phyloP scores from a whole-genome alignment of 2,329 filamentous ascomycete species.

The Trichoderma afroharzianum region DNA sequence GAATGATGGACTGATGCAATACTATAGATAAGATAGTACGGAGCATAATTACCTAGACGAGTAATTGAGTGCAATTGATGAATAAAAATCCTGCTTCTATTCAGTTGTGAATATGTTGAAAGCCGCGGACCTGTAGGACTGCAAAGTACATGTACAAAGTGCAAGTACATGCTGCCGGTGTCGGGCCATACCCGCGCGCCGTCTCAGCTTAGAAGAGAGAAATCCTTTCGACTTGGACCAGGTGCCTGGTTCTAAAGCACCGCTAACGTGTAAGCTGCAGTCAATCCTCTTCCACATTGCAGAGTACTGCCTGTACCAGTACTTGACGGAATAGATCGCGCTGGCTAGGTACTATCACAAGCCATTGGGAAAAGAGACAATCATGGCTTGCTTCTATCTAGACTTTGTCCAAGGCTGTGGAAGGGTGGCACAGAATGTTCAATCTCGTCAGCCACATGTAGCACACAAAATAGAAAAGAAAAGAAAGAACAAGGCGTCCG shows the following conservation, averaged over 20 bases:
- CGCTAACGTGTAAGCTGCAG: neutral
- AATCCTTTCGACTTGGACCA: neutral
- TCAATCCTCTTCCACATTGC: neutral
- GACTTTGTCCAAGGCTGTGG: neutral
- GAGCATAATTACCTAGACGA: neutral
- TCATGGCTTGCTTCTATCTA: neutral
- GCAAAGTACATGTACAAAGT: neutral
- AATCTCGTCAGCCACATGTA: neutral
- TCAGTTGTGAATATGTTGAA: neutral
- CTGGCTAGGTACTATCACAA: neutral
- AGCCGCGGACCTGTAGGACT: neutral
- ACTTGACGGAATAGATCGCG: neutral
- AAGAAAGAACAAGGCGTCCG: neutral
- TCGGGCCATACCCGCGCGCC: conserved; percentile 9
- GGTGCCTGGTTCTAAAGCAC: neutral
- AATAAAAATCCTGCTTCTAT: neutral
- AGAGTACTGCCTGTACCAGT: neutral
- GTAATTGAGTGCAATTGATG: neutral
- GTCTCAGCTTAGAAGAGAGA: conserved; percentile 4
- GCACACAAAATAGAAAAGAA: neutral
- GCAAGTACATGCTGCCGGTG: neutral
- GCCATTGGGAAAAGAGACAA: neutral
- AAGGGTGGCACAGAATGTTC: neutral
- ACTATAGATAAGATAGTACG: neutral
- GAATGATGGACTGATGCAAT: neutral